Percentiles rank a stretch among this genome's conserved stretches.
phyloP scores from a whole-genome alignment of 169 alveolate genomes.

The Babesia microti region DNA sequence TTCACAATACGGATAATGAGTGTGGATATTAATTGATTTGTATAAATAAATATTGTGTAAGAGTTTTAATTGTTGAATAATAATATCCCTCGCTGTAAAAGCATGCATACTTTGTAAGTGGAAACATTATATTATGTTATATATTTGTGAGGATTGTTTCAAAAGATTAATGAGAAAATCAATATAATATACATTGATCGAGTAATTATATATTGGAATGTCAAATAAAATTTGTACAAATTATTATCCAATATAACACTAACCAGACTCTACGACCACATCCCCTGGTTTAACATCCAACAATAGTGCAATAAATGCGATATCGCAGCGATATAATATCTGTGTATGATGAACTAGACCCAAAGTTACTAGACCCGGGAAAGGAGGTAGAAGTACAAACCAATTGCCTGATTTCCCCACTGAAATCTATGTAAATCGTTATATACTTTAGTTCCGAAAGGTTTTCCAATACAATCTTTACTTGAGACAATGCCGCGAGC shows the following conservation, averaged over 20 bases:
- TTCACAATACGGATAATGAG: too few relatives aligned
- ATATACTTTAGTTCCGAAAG: constrained; percentile 41
- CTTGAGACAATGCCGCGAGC: constrained; percentile 30
- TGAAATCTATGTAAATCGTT: constrained; percentile 19
- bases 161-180: too few relatives aligned
- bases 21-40: too few relatives aligned
- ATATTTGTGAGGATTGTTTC: too few relatives aligned
- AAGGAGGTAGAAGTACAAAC: constrained; percentile 53
- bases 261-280: constrained; percentile 74
- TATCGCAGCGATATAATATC: constrained; percentile 79
- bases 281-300: constrained; percentile 75
- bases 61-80: too few relatives aligned
- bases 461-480: constrained; percentile 28
- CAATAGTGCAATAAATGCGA: constrained; percentile 69
- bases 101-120: too few relatives aligned
- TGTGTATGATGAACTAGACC: constrained; percentile 71
- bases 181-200: too few relatives aligned
- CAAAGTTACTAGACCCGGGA: constrained; percentile 64
- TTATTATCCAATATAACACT: neutral
- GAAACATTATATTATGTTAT: too few relatives aligned
- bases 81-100: too few relatives aligned
- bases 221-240: neutral
- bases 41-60: too few relatives aligned
- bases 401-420: too few relatives aligned
- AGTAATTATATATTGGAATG: too few relatives aligned